Conservation (phyloP, 306 rosid genomes). For the Rubus parviflorus region DNA sequence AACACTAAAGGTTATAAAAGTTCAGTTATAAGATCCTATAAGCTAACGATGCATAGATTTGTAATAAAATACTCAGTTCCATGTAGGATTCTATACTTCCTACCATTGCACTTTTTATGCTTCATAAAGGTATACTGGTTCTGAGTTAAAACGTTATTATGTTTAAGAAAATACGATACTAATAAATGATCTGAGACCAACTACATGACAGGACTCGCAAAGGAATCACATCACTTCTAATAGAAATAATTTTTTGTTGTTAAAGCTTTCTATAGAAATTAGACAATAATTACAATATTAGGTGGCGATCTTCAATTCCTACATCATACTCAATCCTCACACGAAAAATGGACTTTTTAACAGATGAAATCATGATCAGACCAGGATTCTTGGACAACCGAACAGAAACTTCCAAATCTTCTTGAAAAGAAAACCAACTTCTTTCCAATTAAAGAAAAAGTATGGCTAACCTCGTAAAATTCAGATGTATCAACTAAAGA, state of each 20-base stretch:
- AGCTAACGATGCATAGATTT: neutral
- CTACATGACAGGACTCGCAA: neutral
- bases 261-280: neutral
- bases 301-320: constrained; percentile 4
- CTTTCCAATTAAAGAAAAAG: neutral
- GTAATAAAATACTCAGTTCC: neutral
- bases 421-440: neutral
- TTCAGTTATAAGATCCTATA: neutral
- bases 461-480: constrained; percentile 74
- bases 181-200: neutral
- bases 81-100: neutral
- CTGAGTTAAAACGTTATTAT: neutral
- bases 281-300: neutral
- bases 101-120: neutral
- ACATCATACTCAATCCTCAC: neutral
- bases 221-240: neutral
- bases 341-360: neutral
- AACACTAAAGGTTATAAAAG: neutral
- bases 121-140: neutral
- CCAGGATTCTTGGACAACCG: constrained; percentile 7
- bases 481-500: constrained; percentile 83
- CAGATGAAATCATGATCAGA: constrained; percentile 7
- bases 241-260: too few relatives aligned
- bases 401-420: constrained; percentile 3
- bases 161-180: neutral